Evolutionary conservation across 352 stramenopile species (phyloP), one percentile per base, ranked within the genome.

Genomic region (Elongisporangium prolatum): DNA sequence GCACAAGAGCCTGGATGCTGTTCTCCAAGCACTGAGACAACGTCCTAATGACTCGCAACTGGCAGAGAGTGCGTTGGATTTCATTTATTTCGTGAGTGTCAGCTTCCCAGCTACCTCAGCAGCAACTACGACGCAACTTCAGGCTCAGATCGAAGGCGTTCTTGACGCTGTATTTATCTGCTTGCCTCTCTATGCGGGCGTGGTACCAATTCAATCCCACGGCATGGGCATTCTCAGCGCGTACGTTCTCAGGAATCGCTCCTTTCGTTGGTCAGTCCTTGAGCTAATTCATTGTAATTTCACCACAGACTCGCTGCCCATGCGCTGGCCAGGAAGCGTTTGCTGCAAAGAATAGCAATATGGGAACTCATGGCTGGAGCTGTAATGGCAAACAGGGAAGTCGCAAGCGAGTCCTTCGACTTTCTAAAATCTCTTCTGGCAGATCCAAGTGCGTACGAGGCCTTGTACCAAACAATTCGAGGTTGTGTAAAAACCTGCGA

Each of bases 1-100:
- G 3, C 40, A 64, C 11, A 48, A 67, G 1, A 75, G 77, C 0
- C 48, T 93, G 1, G 40, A 61, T 4, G 56, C 61, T 1, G 54
- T 84, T 0, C 66, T 87, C 1, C 56, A 56, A 0, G 75, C 78
- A 5, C 49, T 89, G 1, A 20, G 59, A 10, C 56, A 34, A 0
- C 86, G 82, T 58, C 52, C 62, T 0, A 63, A 54, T 17, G 72
- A 91, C 22, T 22, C 59, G 1, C 63, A 81, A 5, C 25, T 93
- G 2, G 77, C 71, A 1, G 56, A 62, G 1, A 82, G 65, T 18
- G 71, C 68, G 11, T 61, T 83, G 5, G 83, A 88, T 49, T 48
- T 89, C 14, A 53, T 90, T 0, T 77, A 83, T 22, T 79, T 77
- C n/a, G 53, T 88, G 6, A 80, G 76, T 49, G 37, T 77, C 14